Base-by-base conservation (phyloP, 176 grass and related monocot genomes). In the Lolium perenne region DNA sequence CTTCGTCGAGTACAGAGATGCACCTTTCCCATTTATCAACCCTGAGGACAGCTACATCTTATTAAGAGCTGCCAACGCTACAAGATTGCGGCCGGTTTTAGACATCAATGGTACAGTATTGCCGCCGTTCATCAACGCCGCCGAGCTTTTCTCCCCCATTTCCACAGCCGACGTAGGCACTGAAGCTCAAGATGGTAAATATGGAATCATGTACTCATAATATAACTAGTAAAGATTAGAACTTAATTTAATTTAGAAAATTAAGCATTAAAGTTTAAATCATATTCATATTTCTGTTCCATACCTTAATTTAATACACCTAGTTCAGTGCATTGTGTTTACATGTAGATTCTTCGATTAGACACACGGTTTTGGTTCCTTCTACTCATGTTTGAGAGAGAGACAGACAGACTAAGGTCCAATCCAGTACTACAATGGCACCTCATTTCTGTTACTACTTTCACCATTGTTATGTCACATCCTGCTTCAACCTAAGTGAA, bases 121-220 rank as follows among this genome's bases (percentile, higher is more conserved):
- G 10, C 91, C 91, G 6, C 91, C 91, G 0, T 85, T 92, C 53
- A 57, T 92, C 82, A 92, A 89, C 45, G 91, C 91, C 15, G 14
- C 57, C 4, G 87, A 92, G 83, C 35, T 70, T 50, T 92, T 86
- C 84, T 67, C 84, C 43, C 61, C 80, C 1, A 29, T 92, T 46
- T 63, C 79, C 70, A 38, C 82, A 6, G 43, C 16, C 26, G 43
- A 48, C 6, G 14, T 80, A 12, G 64, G 41, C 35, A 89, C 91
- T 16, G 86, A 92, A 26, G 17, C 72, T 65, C 62, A 53, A 25
- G 91, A 92, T 74, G 91, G 91, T 92, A 23, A 74, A 25, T 50
- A 74, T 13, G 16, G 15, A 38, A 68, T 18, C 15, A 38, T 46
- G 45, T 68, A 68, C 15, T 18, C 15, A 38, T 18, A 68, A 38